Evolutionary conservation across 108 stramenopile genomes (phyloP).

Genomic region (Seminavis robusta): DNA sequence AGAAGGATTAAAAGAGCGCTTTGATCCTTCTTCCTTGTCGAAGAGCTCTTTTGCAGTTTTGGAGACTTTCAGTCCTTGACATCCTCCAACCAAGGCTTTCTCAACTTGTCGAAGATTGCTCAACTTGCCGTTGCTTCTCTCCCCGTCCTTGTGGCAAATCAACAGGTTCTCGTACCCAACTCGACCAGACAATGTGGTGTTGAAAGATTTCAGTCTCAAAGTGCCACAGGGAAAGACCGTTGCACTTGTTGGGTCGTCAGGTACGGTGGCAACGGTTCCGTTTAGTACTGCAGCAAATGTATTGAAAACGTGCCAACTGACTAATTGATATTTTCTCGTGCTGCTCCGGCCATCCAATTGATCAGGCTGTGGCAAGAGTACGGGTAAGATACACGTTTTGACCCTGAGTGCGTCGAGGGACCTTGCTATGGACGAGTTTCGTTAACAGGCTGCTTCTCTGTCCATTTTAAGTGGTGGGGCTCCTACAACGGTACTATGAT

Average conservation of each 20-base stretch:
- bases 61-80: too few species aligned
- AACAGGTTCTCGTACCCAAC: constrained; percentile 92
- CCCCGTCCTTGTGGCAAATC: constrained; percentile 34
- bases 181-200: constrained; percentile 69
- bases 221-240: constrained; percentile 81
- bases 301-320: too few species aligned
- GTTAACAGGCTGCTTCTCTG: too few species aligned
- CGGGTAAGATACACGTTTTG: too few species aligned
- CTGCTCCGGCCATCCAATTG: too few species aligned
- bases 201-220: constrained; percentile 59
- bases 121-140: neutral
- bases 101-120: neutral
- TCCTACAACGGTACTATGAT: constrained; percentile 94
- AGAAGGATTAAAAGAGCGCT: too few species aligned
- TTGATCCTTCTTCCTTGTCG: too few species aligned
- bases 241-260: constrained; percentile 90
- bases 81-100: neutral
- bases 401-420: too few species aligned
- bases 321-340: too few species aligned
- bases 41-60: too few species aligned
- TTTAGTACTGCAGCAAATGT: neutral
- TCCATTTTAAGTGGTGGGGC: too few species aligned
- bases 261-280: constrained; percentile 29
- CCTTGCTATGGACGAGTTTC: too few species aligned
- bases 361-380: constrained; percentile 61